Evolutionary conservation across 2,329 filamentous ascomycete genomes (phyloP).

Genomic region (Calonectria leucothoes): DNA sequence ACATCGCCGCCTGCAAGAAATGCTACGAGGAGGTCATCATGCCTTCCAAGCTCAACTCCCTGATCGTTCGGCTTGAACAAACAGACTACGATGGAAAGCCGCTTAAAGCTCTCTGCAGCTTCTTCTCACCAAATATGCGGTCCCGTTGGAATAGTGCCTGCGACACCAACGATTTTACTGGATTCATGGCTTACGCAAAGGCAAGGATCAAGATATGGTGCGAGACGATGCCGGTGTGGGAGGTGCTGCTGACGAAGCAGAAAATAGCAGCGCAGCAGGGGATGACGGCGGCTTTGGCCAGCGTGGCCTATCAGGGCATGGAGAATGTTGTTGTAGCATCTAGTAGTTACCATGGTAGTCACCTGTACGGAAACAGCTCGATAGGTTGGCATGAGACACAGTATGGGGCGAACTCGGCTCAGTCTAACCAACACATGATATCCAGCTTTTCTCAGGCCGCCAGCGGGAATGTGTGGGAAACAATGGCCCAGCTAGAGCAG

Average conservation of each 20-base stretch:
- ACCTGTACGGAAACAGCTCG: background rate
- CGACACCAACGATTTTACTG: background rate
- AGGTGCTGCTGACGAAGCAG: background rate
- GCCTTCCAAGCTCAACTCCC: background rate
- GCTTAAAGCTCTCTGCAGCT: conserved; percentile 1
- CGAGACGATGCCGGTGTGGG: background rate
- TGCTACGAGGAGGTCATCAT: conserved; percentile 4
- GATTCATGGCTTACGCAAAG: background rate
- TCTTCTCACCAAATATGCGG: conserved; percentile 1
- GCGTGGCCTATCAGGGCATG: background rate
- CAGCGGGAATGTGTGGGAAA: background rate
- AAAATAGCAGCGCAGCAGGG: background rate
- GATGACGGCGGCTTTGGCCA: background rate
- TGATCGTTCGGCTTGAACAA: background rate
- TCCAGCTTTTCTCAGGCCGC: background rate
- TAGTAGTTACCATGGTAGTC: background rate
- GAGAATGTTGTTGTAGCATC: background rate
- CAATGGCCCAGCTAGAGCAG: background rate
- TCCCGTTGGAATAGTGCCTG: background rate
- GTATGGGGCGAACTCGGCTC: background rate
- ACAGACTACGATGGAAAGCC: background rate
- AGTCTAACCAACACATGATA: conserved; percentile 1
- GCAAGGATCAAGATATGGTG: conserved; percentile 1
- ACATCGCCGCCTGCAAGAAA: background rate
- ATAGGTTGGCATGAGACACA: conserved; percentile 4